These are phyloP conservation scores for Ceratobasidium sp. DNA, from an alignment of 1,284 basidiomycete genomes.

Conservation along the genomic window DNA sequence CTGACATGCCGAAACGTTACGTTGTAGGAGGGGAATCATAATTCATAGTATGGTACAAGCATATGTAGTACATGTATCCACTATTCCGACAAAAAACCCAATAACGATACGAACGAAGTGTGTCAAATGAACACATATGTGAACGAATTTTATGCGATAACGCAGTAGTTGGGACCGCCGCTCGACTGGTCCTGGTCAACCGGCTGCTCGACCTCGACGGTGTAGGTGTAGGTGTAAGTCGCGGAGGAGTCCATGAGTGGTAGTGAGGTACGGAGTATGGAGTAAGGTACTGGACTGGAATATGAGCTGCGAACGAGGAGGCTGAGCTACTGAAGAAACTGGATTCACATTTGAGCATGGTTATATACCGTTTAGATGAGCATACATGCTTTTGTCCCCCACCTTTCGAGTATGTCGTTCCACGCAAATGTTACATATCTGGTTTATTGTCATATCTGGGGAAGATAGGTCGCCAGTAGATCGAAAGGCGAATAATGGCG, in stretches of 20 bases:
- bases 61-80: not conserved
- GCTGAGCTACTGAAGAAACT: not conserved
- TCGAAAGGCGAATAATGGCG: no score
- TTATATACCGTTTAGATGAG: not conserved
- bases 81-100: not conserved
- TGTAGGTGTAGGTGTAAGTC: slow-evolving; percentile 24
- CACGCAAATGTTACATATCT: not conserved
- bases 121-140: not conserved
- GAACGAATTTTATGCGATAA: slow-evolving; percentile 11
- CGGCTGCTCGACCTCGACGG: slow-evolving; percentile 26
- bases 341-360: not conserved
- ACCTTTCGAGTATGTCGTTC: not conserved
- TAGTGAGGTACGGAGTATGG: not conserved
- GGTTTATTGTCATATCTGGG: not conserved
- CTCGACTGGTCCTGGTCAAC: slow-evolving; percentile 17
- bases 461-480: not conserved
- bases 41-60: not conserved
- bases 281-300: not conserved
- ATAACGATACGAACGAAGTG: not conserved
- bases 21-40: no score
- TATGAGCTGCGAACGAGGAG: slow-evolving; percentile 1
- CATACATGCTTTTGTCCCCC: not conserved
- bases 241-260: slow-evolving; percentile 30
- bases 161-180: slow-evolving; percentile 15
- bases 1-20: no score